phyloP scores from a whole-genome alignment of 2,329 filamentous ascomycete genomes.

The Pseudofabraea citricarpa region DNA sequence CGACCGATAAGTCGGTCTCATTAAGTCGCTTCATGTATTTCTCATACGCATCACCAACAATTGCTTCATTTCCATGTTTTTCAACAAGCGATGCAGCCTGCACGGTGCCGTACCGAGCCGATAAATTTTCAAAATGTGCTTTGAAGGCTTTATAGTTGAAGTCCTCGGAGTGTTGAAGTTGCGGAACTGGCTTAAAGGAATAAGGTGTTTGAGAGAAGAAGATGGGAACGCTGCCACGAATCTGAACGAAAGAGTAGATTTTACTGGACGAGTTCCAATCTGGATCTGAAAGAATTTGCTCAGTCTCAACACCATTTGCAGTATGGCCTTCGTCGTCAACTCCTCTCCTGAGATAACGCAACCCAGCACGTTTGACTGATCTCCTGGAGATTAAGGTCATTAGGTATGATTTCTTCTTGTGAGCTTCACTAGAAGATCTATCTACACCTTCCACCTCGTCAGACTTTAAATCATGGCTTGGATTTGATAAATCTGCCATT shows the following conservation, averaged over 20 bases:
- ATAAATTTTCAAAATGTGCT: constrained; percentile 70
- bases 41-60: constrained; percentile 75
- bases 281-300: constrained; percentile 78
- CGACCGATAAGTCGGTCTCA: constrained; percentile 49
- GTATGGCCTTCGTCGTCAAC: constrained; percentile 85
- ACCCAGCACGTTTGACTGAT: constrained; percentile 77
- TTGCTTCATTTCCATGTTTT: constrained; percentile 76
- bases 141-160: constrained; percentile 75
- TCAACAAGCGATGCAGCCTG: constrained; percentile 85
- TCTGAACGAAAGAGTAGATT: constrained; percentile 79
- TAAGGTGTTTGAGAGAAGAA: constrained; percentile 96
- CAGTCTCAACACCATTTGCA: constrained; percentile 90
- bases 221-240: constrained; percentile 85
- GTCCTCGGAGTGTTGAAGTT: constrained; percentile 73
- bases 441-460: constrained; percentile 7
- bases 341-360: constrained; percentile 85
- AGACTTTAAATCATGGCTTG: constrained; percentile 5
- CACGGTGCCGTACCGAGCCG: constrained; percentile 66
- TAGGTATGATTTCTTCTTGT: constrained; percentile 34
- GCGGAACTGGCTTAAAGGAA: constrained; percentile 81
- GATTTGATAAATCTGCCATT: constrained; percentile 33
- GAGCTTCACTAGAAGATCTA: constrained; percentile 7
- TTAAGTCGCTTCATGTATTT: constrained; percentile 64
- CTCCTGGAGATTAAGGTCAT: constrained; percentile 91
- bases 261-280: constrained; percentile 58